Percentiles rank a stretch among this genome's conserved stretches.
These are phyloP conservation scores for Fusarium camptoceras DNA, from an alignment of 2,329 filamentous ascomycete genomes.

Conservation along the genomic window DNA sequence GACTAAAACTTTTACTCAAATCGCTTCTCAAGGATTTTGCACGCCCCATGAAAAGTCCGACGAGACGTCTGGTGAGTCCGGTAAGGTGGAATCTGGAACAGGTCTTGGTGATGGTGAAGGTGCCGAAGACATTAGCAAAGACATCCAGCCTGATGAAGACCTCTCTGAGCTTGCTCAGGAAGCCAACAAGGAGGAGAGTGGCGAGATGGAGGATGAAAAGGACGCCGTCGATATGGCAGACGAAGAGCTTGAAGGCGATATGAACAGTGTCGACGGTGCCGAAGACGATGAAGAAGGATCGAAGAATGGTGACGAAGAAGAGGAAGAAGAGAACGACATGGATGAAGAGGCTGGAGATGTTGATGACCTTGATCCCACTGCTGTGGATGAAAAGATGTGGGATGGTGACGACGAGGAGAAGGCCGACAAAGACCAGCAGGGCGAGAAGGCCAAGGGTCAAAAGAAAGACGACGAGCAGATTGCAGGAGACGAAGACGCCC, in stretches of 20 bases:
- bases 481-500: conserved; percentile 68
- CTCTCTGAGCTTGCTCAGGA: conserved; percentile 91
- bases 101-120: conserved; percentile 96
- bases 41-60: conserved; percentile 85
- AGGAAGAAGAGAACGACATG: conserved; percentile 78
- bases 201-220: conserved; percentile 81
- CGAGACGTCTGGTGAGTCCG: conserved; percentile 74
- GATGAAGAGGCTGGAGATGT: conserved; percentile 93
- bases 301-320: conserved; percentile 71
- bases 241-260: conserved; percentile 89
- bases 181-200: conserved; percentile 72
- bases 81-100: conserved; percentile 89
- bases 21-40: conserved; percentile 90
- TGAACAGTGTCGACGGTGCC: conserved; percentile 72
- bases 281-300: conserved; percentile 70
- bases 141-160: conserved; percentile 93
- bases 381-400: conserved; percentile 99
- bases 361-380: conserved; percentile 87
- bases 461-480: conserved; percentile 73
- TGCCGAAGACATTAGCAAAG: conserved; percentile 97
- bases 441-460: conserved; percentile 76
- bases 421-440: conserved; percentile 84
- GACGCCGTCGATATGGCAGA: conserved; percentile 93
- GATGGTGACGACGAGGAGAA: conserved; percentile 85
- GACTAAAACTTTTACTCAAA: conserved; percentile 79